Base-by-base conservation (phyloP, 1,139 yeast species). In the Geotrichum citri-aurantii region DNA sequence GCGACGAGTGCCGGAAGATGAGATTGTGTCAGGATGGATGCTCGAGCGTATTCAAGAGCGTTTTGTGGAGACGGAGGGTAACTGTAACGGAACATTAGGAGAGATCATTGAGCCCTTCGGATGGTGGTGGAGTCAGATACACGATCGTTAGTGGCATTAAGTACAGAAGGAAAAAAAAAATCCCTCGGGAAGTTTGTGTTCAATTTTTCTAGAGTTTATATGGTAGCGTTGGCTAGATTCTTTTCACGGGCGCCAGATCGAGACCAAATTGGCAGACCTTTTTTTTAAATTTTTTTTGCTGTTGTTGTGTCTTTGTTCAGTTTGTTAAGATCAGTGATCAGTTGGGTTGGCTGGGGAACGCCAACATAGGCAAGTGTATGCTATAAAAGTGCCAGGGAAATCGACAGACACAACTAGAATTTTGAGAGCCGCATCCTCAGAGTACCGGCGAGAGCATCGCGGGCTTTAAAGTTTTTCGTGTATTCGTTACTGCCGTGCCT, bases 21-120 rank as follows among this genome's bases (percentile, higher is more conserved):
- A 54, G 26, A 54, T 54, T 24, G 55, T 40, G 29, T 57, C 59
- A 31, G 59, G 59, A 11, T 57, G 59, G 59, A 42, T 57, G 27
- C 27, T 54, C 5, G 59, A 57, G 21, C 44, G 57, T 11, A 42
- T 57, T 4, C 49, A 54, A 17, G 26, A 54, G 11, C 6, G 46
- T 3, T 6, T 53, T 50, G 27, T 53, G 23, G 17, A 54, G 27
- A n/a, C 42, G 17, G 33, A n/a, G 17, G 33, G 14, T 21, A 26
- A n/a, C 10, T 52, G 49, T 42, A 40, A 33, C 6, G 46, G 50
- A 12, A n/a, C 7, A 17, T 40, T 24, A 14, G 23, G 11, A 19
- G 17, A 12, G 11, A 50, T 53, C 21, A 24, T 40, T 3, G 48
- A 54, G 31, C 56, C 56, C 1, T 33, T 57, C n/a, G 59, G 59